Conservation (phyloP, 2,329 filamentous ascomycete genomes). For the Fusarium napiforme region DNA sequence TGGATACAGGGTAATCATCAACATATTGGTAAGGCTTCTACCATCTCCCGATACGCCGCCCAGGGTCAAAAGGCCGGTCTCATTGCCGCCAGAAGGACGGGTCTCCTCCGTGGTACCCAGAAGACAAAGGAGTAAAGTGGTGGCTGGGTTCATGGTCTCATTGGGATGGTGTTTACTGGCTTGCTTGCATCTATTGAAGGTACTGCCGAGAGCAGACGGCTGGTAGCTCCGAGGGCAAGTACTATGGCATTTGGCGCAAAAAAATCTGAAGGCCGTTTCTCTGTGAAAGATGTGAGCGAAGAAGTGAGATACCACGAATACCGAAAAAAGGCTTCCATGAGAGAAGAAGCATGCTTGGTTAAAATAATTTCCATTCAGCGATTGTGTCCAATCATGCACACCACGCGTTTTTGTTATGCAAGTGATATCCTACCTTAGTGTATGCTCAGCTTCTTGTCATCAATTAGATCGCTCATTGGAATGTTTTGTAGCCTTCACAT, state of each 20-base stretch:
- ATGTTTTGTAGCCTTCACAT: background rate
- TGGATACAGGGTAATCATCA: conserved; percentile 92
- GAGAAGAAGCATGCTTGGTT: conserved; percentile 39
- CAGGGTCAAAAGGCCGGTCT: conserved; percentile 99
- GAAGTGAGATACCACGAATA: conserved; percentile 45
- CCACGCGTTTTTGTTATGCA: background rate
- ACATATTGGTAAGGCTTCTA: conserved; percentile 99
- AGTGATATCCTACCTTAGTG: background rate
- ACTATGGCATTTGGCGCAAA: conserved; percentile 62
- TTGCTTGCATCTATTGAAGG: conserved; percentile 69
- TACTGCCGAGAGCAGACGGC: conserved; percentile 60
- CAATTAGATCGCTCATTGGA: background rate
- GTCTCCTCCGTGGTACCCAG: conserved; percentile 99
- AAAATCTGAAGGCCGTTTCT: conserved; percentile 48
- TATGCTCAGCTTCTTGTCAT: background rate
- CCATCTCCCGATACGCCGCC: conserved; percentile 97
- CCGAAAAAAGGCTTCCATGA: conserved; percentile 35
- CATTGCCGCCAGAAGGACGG: conserved; percentile 98
- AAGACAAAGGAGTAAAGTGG: conserved; percentile 94
- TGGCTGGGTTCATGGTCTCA: conserved; percentile 63
- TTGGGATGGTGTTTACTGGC: conserved; percentile 73
- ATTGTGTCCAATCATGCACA: background rate
- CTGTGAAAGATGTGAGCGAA: conserved; percentile 43
- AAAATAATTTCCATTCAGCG: conserved; percentile 36
- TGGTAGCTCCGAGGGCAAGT: conserved; percentile 61